Evolutionary conservation across 805 yeast genomes (phyloP).

Genomic region (Lipomyces mesembrius): DNA sequence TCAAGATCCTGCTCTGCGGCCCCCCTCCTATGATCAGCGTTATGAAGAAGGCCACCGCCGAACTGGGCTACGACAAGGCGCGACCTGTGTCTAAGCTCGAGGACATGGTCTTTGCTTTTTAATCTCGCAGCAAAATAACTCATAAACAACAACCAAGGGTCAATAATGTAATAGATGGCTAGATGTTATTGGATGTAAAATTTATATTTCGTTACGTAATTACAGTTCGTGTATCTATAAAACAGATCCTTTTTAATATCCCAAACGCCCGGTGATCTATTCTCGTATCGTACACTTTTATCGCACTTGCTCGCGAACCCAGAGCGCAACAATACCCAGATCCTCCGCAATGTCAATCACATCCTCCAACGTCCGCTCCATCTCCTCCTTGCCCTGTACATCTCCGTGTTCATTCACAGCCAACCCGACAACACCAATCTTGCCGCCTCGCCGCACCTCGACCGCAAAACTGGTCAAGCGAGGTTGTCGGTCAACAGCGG

Average conservation of each 20-base stretch:
- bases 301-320: conserved; percentile 26
- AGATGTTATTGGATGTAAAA: neutral
- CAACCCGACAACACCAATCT: conserved; percentile 1
- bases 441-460: conserved; percentile 24
- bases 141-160: neutral
- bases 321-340: conserved; percentile 25
- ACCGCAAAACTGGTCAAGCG: conserved; percentile 20
- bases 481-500: neutral
- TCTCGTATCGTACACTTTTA: neutral
- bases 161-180: neutral
- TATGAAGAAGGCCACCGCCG: conserved; percentile 75
- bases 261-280: neutral
- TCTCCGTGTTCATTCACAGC: conserved; percentile 18
- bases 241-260: neutral
- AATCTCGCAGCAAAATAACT: conserved; percentile 35
- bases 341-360: conserved; percentile 27
- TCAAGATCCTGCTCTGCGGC: conserved; percentile 59
- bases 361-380: conserved; percentile 12
- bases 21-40: conserved; percentile 92
- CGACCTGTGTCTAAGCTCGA: conserved; percentile 87
- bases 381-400: conserved; percentile 7
- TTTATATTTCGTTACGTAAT: neutral
- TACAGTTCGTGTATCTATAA: neutral
- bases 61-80: conserved; percentile 79
- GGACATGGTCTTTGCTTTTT: conserved; percentile 88